Evolutionary conservation across 2,329 filamentous ascomycete genomes (phyloP).

Genomic region (Scytalidium lignicola): DNA sequence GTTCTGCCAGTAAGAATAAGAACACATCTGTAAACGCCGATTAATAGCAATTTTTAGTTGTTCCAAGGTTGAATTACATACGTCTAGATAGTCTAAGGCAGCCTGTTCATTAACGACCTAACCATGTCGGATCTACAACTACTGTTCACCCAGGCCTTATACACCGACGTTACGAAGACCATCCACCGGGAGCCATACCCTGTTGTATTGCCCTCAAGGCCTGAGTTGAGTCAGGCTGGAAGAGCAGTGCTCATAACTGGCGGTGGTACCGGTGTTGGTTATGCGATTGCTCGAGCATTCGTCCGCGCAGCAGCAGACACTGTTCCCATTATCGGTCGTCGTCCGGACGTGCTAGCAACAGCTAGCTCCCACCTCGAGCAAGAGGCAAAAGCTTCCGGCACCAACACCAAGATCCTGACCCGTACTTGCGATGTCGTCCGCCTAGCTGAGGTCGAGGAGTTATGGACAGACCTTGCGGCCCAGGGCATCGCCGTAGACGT

Average conservation of each 20-base stretch:
- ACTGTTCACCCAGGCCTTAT: no score
- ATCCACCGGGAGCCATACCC: slow-evolving; percentile 21
- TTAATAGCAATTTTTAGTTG: no score
- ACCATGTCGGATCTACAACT: no score
- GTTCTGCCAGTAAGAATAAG: no score
- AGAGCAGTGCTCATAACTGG: slow-evolving; percentile 28
- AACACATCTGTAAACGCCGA: no score
- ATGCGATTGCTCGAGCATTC: slow-evolving; percentile 20
- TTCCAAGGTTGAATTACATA: no score
- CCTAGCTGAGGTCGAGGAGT: neutral
- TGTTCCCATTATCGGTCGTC: slow-evolving; percentile 29
- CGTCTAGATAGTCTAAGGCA: no score
- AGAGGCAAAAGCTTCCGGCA: neutral
- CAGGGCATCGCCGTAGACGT: slow-evolving; percentile 1
- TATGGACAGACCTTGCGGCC: neutral
- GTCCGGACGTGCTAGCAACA: neutral
- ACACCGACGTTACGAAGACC: slow-evolving; percentile 3
- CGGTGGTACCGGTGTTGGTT: slow-evolving; percentile 25
- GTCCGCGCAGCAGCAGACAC: slow-evolving; percentile 20
- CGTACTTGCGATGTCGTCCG: neutral
- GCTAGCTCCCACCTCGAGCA: neutral
- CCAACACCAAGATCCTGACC: neutral
- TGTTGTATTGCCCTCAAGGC: slow-evolving; percentile 19
- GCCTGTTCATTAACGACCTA: no score
- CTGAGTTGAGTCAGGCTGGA: slow-evolving; percentile 21